These are phyloP conservation scores for Salix purpurea DNA, from an alignment of 345 rosid species.

Conservation along the genomic window DNA sequence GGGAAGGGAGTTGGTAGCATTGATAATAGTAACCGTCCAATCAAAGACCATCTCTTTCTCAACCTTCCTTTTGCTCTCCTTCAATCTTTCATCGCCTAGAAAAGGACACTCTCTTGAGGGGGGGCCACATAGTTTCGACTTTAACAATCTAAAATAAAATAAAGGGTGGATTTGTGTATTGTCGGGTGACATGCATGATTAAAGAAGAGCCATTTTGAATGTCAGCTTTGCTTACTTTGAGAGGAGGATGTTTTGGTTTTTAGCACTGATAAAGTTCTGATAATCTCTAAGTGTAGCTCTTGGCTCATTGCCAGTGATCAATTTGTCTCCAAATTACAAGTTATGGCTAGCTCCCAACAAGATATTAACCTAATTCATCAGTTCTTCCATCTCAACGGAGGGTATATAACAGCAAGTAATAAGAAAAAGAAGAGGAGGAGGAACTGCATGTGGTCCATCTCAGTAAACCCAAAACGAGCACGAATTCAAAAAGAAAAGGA, in stretches of 20 bases:
- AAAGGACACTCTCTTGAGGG: slow-evolving; percentile 16
- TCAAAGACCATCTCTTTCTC: not conserved
- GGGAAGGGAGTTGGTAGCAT: not conserved
- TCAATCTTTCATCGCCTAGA: slow-evolving; percentile 26
- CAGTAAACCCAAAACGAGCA: not conserved
- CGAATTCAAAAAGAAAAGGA: not conserved
- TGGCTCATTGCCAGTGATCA: not conserved
- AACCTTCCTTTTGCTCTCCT: not conserved
- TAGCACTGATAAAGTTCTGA: not conserved
- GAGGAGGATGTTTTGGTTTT: slow-evolving; percentile 1
- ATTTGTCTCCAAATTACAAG: not conserved
- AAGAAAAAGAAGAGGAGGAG: not conserved
- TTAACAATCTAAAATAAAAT: slow-evolving; percentile 1
- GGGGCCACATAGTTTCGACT: slow-evolving; percentile 15
- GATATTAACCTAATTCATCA: not conserved
- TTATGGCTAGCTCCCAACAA: not conserved
- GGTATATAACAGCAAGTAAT: not conserved
- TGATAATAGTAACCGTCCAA: slow-evolving; percentile 6
- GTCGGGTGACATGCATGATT: slow-evolving; percentile 19
- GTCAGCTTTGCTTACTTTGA: slow-evolving; percentile 22
- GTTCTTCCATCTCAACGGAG: not conserved
- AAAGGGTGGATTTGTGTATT: not conserved
- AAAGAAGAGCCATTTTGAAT: slow-evolving; percentile 5
- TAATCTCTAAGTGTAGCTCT: not conserved
- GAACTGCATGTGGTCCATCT: not conserved